Evolutionary conservation across 2,329 filamentous ascomycete genomes (phyloP).

Genomic region (Neoarthrinium moseri): DNA sequence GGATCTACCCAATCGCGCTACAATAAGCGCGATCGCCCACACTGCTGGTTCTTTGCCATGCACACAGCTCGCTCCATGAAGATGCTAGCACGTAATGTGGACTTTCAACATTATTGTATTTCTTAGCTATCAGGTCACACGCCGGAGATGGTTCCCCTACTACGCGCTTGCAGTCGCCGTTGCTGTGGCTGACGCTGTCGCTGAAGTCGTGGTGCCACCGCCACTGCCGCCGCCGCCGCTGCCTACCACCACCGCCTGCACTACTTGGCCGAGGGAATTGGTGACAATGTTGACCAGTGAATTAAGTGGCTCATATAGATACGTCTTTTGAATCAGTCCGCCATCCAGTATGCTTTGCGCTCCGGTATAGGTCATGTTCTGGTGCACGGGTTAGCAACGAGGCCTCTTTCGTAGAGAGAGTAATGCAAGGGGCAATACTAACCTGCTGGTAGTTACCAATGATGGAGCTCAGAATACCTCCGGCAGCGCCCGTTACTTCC

Average conservation of each 20-base stretch:
- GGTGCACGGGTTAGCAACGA: too few relatives aligned
- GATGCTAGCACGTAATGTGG: too few relatives aligned
- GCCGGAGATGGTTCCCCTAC: background rate
- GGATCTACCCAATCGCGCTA: too few relatives aligned
- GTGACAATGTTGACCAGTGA: constrained; percentile 49
- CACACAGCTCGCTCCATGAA: too few relatives aligned
- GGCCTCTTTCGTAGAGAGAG: too few relatives aligned
- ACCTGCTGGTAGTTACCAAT: constrained; percentile 53
- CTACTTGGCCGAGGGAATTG: constrained; percentile 48
- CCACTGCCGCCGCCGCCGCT: constrained; percentile 13
- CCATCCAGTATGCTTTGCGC: constrained; percentile 30
- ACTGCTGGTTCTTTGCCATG: too few relatives aligned
- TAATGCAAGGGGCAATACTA: background rate
- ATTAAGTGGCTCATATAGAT: constrained; percentile 42
- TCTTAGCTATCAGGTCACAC: too few relatives aligned
- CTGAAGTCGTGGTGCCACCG: constrained; percentile 15
- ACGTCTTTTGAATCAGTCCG: constrained; percentile 43
- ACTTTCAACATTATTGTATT: too few relatives aligned
- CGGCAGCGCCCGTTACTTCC: constrained; percentile 48
- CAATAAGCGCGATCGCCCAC: too few relatives aligned
- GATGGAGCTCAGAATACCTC: constrained; percentile 45
- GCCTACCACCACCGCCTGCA: constrained; percentile 37
- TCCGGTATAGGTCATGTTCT: constrained; percentile 8
- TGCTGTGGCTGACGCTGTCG: constrained; percentile 10
- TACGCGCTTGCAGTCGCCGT: constrained; percentile 10